Percentiles rank a stretch among this genome's conserved stretches.
phyloP scores from a whole-genome alignment of 306 rosid genomes.

The Nissolia schottii region DNA sequence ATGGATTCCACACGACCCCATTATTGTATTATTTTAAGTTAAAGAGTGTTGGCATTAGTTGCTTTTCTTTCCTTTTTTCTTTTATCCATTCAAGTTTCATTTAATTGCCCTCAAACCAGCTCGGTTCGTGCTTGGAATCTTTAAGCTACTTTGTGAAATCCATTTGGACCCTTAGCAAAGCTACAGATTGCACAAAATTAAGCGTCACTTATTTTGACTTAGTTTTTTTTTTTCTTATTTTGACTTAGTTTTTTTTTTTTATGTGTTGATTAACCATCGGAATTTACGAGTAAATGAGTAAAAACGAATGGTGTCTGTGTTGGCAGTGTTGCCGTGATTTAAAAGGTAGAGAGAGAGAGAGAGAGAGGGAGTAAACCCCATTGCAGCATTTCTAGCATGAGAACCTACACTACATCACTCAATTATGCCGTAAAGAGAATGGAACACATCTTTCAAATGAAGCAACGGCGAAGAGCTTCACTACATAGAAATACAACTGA shows the following conservation, averaged over 20 bases:
- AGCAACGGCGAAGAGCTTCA: background rate
- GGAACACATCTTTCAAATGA: background rate
- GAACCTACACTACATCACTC: constrained; percentile 1
- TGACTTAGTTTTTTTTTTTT: too few relatives aligned
- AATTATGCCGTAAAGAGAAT: constrained; percentile 1
- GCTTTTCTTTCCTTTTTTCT: constrained; percentile 25
- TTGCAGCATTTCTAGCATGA: background rate
- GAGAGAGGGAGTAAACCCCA: too few relatives aligned
- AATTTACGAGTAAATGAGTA: too few relatives aligned
- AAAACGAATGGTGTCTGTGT: too few relatives aligned
- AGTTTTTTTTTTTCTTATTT: too few relatives aligned
- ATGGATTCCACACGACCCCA: constrained; percentile 17
- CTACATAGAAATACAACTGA: background rate
- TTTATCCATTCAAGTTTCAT: constrained; percentile 17
- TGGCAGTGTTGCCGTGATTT: background rate
- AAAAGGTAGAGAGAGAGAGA: too few relatives aligned
- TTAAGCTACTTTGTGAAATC: constrained; percentile 6
- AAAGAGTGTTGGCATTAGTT: background rate
- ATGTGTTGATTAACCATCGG: too few relatives aligned
- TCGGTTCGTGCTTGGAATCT: constrained; percentile 9
- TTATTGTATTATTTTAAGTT: constrained; percentile 1
- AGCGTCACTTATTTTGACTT: too few relatives aligned
- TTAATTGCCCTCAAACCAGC: constrained; percentile 26
- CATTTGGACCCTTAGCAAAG: background rate
- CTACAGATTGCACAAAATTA: background rate